These are phyloP conservation scores for Saccharum hybrid DNA, from an alignment of 202 grass and related monocot genomes.

Conservation along the genomic window DNA sequence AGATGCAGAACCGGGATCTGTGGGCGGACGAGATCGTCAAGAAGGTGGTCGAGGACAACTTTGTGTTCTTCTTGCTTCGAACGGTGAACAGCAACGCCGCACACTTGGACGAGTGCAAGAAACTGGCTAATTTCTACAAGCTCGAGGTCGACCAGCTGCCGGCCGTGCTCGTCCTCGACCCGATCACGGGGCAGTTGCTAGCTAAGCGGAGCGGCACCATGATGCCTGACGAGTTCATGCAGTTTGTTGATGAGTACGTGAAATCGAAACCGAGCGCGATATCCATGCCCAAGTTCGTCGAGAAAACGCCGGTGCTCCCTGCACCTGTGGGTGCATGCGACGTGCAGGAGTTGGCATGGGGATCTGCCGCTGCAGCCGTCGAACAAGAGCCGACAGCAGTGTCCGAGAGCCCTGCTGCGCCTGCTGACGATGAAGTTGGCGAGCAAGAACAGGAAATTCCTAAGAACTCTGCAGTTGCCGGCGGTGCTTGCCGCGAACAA, in stretches of 20 bases:
- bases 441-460: not conserved
- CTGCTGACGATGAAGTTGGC: not conserved
- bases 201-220: constrained; percentile 34
- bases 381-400: not conserved
- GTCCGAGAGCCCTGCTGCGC: not conserved
- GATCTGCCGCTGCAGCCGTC: not conserved
- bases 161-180: constrained; percentile 47
- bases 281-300: constrained; percentile 14
- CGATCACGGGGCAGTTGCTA: constrained; percentile 47
- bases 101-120: not conserved
- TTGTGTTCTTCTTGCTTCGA: constrained; percentile 13
- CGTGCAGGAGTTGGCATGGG: not conserved
- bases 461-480: not conserved
- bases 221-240: constrained; percentile 24
- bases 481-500: not conserved
- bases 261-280: constrained; percentile 22
- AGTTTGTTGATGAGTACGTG: not conserved
- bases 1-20: constrained; percentile 43
- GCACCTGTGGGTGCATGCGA: not conserved
- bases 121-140: constrained; percentile 41
- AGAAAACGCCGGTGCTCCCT: not conserved
- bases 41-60: not conserved
- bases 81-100: fast-evolving
- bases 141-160: not conserved
- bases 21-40: constrained; percentile 34